Conservation (phyloP, 352 stramenopile species). For the Globisporangium carolinianum region DNA sequence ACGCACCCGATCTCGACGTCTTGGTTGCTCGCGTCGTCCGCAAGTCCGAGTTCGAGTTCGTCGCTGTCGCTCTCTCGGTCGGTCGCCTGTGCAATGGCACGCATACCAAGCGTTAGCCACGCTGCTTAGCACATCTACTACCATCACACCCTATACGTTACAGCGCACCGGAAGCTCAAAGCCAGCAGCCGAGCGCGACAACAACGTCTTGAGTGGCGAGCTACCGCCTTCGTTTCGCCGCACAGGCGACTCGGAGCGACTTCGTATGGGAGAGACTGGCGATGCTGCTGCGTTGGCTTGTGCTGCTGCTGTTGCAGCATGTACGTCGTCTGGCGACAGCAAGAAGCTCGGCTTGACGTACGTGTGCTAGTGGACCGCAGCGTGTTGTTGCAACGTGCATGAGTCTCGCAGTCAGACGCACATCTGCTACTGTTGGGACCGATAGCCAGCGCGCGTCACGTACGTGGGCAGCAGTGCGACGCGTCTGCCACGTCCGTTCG, state of each 20-base stretch:
- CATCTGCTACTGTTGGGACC: neutral
- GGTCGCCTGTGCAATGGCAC: neutral
- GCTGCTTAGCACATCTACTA: no score
- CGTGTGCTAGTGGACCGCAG: neutral
- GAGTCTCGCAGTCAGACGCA: neutral
- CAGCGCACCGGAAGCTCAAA: slow-evolving; percentile 4
- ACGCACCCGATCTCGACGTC: slow-evolving; percentile 5
- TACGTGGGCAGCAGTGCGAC: slow-evolving; percentile 2
- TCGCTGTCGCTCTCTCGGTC: neutral
- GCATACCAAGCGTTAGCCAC: neutral
- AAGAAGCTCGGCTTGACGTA: slow-evolving; percentile 37
- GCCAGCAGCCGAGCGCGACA: neutral
- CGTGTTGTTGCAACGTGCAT: no score
- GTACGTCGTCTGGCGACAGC: slow-evolving; percentile 9
- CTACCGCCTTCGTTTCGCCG: neutral
- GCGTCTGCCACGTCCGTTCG: slow-evolving; percentile 17
- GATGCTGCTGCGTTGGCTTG: neutral
- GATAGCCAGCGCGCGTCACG: neutral
- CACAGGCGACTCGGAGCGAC: neutral
- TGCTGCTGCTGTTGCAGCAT: neutral
- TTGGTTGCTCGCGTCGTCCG: neutral
- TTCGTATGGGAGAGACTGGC: no score
- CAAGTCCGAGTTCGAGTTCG: slow-evolving; percentile 7
- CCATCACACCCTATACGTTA: no score
- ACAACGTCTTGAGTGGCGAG: neutral